Evolutionary conservation across 441 rosid genomes (phyloP).

Genomic region (Lepidium campestre): DNA sequence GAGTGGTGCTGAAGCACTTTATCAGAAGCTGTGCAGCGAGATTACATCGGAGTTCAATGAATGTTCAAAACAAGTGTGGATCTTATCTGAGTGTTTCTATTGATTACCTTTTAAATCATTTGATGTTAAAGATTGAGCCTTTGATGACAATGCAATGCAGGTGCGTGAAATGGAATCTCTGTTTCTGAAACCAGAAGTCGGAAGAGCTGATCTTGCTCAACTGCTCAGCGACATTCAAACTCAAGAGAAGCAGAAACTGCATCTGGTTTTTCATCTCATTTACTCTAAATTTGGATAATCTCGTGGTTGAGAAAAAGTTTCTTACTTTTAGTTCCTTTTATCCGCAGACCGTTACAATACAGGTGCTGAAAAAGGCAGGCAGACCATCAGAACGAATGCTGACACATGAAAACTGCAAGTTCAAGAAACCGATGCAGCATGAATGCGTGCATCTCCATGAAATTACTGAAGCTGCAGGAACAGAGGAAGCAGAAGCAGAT

Average conservation of each 20-base stretch:
- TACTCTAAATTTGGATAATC: not conserved
- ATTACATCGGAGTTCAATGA: conserved; percentile 70
- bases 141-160: conserved; percentile 27
- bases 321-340: not conserved
- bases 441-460: conserved; percentile 73
- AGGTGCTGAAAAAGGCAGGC: conserved; percentile 75
- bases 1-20: conserved; percentile 66
- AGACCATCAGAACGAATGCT: conserved; percentile 70
- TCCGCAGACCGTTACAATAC: conserved; percentile 65
- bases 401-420: conserved; percentile 67
- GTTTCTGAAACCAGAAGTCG: conserved; percentile 40
- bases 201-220: conserved; percentile 64
- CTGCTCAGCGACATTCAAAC: conserved; percentile 71
- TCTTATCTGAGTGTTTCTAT: not conserved
- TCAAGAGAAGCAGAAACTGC: conserved; percentile 82
- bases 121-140: not conserved
- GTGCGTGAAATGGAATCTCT: conserved; percentile 70
- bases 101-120: not conserved
- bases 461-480: conserved; percentile 70
- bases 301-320: not conserved
- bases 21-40: conserved; percentile 76
- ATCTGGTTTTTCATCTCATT: conserved; percentile 44
- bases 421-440: conserved; percentile 64
- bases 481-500: conserved; percentile 84
- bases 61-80: conserved; percentile 74